Evolutionary conservation across 2,329 filamentous ascomycete genomes (phyloP).

Genomic region (Pseudogymnoascus verrucosus): DNA sequence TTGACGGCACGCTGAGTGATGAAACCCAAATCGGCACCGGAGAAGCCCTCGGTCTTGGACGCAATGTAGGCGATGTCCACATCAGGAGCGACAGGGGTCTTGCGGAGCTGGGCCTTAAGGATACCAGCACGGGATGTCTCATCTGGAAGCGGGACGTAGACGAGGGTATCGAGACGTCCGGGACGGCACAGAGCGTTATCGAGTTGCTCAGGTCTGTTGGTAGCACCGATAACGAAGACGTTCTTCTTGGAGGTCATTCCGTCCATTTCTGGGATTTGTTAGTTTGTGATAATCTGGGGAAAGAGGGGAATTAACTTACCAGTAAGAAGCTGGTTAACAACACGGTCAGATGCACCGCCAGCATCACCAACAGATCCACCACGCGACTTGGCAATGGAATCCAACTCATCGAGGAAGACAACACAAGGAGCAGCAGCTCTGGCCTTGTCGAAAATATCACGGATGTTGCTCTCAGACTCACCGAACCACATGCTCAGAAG

Average conservation of each 20-base stretch:
- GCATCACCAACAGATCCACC: conserved; percentile 94
- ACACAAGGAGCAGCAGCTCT: conserved; percentile 96
- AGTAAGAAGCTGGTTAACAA: conserved; percentile 98
- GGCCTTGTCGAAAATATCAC: conserved; percentile 99
- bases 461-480: conserved; percentile 99
- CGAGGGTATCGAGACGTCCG: conserved; percentile 94
- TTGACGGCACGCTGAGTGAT: conserved; percentile 98
- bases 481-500: conserved; percentile 99
- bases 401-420: conserved; percentile 96
- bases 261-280: conserved; percentile 72
- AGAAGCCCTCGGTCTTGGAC: conserved; percentile 96
- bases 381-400: conserved; percentile 98
- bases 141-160: conserved; percentile 95
- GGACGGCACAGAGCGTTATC: conserved; percentile 97
- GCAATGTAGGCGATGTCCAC: conserved; percentile 89
- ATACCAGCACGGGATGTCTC: conserved; percentile 84
- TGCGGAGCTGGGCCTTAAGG: conserved; percentile 91
- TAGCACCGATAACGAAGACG: conserved; percentile 98
- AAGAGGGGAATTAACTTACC: conserved; percentile 48
- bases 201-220: conserved; percentile 96
- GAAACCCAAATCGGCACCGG: conserved; percentile 98
- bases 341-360: conserved; percentile 96
- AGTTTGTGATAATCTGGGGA: conserved; percentile 28
- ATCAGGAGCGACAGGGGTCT: conserved; percentile 85
- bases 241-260: conserved; percentile 99